Conservation (phyloP, 1,139 yeast species). For the Kluyveromyces sp. region DNA sequence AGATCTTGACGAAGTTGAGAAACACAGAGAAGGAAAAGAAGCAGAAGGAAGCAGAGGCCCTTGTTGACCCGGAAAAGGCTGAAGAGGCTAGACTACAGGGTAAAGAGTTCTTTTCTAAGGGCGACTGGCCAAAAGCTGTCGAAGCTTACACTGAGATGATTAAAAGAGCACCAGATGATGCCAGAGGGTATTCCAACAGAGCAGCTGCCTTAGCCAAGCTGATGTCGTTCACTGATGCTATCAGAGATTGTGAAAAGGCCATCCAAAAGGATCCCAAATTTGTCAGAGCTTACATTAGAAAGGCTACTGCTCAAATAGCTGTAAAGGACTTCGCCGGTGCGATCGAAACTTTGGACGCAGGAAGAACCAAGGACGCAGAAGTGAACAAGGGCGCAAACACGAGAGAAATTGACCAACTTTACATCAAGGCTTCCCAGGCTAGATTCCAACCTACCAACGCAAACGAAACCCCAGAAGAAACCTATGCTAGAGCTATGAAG, state of each 20-base stretch:
- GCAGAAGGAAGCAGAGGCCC: constrained; percentile 65
- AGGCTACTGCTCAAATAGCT: constrained; percentile 90
- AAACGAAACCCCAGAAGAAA: constrained; percentile 93
- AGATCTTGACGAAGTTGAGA: constrained; percentile 81
- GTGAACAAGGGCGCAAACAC: constrained; percentile 52
- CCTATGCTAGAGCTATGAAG: constrained; percentile 80
- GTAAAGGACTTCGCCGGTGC: constrained; percentile 82
- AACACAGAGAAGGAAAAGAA: constrained; percentile 81
- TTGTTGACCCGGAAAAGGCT: constrained; percentile 85
- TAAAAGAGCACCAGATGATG: constrained; percentile 92
- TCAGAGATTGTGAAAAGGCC: constrained; percentile 85
- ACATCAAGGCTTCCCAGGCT: constrained; percentile 67
- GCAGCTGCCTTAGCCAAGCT: constrained; percentile 95
- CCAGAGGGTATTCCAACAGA: constrained; percentile 95
- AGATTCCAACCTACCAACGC: constrained; percentile 70
- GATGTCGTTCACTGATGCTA: constrained; percentile 95
- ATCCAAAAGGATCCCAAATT: constrained; percentile 81
- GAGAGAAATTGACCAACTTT: constrained; percentile 76
- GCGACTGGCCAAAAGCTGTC: constrained; percentile 96
- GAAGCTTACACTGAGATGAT: constrained; percentile 92
- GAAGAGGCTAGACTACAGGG: constrained; percentile 94
- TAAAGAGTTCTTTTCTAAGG: constrained; percentile 78
- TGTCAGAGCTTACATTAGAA: constrained; percentile 92
- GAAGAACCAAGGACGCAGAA: constrained; percentile 67
- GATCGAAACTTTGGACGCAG: constrained; percentile 72